Evolutionary conservation across 129 eudicot species (phyloP).

Genomic region (sunflower (Helianthus annuus)): HanXRQr2.0-SUNRISE NC_035447.2:38528025-38528524

Average conservation of each 20-base stretch:
- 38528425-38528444: constrained; percentile 14
- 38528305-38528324: too few species aligned
- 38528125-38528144: background rate
- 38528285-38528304: constrained; percentile 20
- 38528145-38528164: constrained; percentile 32
- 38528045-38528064: constrained; percentile 14
- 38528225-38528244: constrained; percentile 24
- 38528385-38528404: constrained; percentile 16
- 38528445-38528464: constrained; percentile 23
- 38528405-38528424: constrained; percentile 9
- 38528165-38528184: constrained; percentile 29
- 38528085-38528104: too few species aligned
- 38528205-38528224: constrained; percentile 29
- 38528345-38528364: background rate
- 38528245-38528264: background rate
- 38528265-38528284: constrained; percentile 16
- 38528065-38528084: background rate
- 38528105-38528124: background rate
- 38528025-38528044: constrained; percentile 25
- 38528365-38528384: constrained; percentile 29
- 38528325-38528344: background rate
- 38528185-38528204: constrained; percentile 23
- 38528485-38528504: background rate
- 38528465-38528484: constrained; percentile 35
- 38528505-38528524: too few species aligned